Conservation (phyloP, 1,139 yeast genomes). For the Kurtzmaniella quercitrusa region DNA sequence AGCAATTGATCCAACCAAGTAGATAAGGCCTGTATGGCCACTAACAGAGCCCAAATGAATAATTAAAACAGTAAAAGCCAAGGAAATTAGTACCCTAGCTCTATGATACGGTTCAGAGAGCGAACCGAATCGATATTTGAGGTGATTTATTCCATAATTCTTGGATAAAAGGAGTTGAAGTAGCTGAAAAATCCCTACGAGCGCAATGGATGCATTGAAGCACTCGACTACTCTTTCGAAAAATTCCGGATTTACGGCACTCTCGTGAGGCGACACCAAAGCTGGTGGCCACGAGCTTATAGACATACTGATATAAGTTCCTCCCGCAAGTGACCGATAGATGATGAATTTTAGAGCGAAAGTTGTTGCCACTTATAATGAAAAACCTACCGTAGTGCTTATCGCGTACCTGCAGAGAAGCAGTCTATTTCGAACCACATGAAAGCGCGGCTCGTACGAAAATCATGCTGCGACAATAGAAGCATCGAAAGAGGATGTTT, state of each 20-base stretch:
- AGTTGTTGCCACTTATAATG: too few species aligned
- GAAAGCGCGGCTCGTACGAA: too few species aligned
- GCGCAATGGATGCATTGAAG: slow-evolving; percentile 9
- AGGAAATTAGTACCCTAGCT: slow-evolving; percentile 7
- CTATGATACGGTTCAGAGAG: slow-evolving; percentile 5
- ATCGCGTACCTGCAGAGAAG: too few species aligned
- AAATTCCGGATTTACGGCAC: slow-evolving; percentile 16
- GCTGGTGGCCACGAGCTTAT: slow-evolving; percentile 9
- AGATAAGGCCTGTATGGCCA: slow-evolving; percentile 6
- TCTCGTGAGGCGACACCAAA: slow-evolving; percentile 13
- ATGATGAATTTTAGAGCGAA: too few species aligned
- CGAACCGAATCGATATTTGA: slow-evolving; percentile 17
- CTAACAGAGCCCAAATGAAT: slow-evolving; percentile 1
- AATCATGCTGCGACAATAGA: too few species aligned
- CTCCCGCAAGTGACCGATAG: background rate
- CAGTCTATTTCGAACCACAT: too few species aligned
- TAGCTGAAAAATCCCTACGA: slow-evolving; percentile 11
- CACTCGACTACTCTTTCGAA: slow-evolving; percentile 7
- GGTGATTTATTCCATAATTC: slow-evolving; percentile 11
- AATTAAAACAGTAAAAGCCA: background rate
- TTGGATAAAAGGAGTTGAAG: slow-evolving; percentile 10
- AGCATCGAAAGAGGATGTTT: too few species aligned
- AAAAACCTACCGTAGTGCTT: too few species aligned
- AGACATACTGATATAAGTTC: background rate
- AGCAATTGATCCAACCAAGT: slow-evolving; percentile 7